Evolutionary conservation across 305 asterid genomes (phyloP).

Genomic region (Solanum hybrid): DNA sequence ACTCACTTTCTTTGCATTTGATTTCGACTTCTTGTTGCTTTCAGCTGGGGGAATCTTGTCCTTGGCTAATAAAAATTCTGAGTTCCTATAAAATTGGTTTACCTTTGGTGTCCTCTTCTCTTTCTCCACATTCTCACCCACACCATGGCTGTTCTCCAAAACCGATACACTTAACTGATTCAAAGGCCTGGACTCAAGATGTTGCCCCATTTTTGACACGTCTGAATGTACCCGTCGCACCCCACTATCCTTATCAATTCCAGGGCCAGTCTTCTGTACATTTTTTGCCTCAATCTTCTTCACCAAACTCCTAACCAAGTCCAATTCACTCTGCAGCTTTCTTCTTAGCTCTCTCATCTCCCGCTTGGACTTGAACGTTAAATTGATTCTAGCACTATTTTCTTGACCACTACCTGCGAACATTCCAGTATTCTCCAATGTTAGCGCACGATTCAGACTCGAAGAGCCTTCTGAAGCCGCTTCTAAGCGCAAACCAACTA

Average conservation of each 20-base stretch:
- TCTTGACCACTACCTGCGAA: slow-evolving; percentile 31
- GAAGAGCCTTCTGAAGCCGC: slow-evolving; percentile 43
- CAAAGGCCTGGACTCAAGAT: slow-evolving; percentile 37
- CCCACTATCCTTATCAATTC: slow-evolving; percentile 20
- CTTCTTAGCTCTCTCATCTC: slow-evolving; percentile 61
- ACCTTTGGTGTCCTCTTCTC: slow-evolving; percentile 74
- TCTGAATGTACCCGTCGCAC: slow-evolving; percentile 14
- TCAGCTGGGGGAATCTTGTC: slow-evolving; percentile 54
- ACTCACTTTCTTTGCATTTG: slow-evolving; percentile 36
- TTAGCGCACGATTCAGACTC: slow-evolving; percentile 13
- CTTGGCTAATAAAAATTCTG: slow-evolving; percentile 60
- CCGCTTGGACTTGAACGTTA: slow-evolving; percentile 53
- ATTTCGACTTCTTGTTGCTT: slow-evolving; percentile 53
- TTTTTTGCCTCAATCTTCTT: slow-evolving; percentile 56
- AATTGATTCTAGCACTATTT: slow-evolving; percentile 41
- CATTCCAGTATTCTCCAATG: slow-evolving; percentile 17
- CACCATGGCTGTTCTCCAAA: slow-evolving; percentile 35
- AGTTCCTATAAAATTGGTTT: slow-evolving; percentile 48
- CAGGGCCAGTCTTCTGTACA: slow-evolving; percentile 26
- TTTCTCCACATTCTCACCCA: slow-evolving; percentile 36
- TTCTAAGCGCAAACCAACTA: slow-evolving; percentile 22
- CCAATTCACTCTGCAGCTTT: slow-evolving; percentile 69
- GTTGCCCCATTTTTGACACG: slow-evolving; percentile 19
- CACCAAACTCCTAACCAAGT: slow-evolving; percentile 52
- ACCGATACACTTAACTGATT: slow-evolving; percentile 49